Evolutionary conservation across 371 early-diverging fungal species (phyloP), one percentile per base, ranked within the genome.

Genomic region (Sporodiniella umbellata): DNA sequence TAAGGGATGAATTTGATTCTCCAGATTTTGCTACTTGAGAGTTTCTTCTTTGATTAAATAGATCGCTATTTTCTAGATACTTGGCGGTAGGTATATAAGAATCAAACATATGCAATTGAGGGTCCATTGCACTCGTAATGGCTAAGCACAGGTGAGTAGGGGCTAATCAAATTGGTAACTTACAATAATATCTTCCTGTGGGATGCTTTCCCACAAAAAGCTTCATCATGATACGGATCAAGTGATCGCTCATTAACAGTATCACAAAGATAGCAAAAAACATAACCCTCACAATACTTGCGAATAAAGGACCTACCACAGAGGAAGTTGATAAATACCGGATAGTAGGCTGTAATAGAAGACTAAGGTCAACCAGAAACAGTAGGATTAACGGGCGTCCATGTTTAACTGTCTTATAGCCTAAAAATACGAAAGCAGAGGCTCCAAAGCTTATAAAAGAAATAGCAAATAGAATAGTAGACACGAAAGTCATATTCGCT

Each of bases 371-470:
- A 5, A 38, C 51, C n/a, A 75, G 49, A 10, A 60, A 24, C 3
- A 42, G 51, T 5, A 64, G 40, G 2, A 68, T 12, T 23, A 71
- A 54, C 0, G 71, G 72, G n/a, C 58, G 58, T 4, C 69, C 61
- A 26, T 63, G 66, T 19, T 62, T 66, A 12, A 70, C 48, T 25
- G 64, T 56, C 40, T 68, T 66, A 63, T 64, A 68, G 8, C 66
- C 53, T 25, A 69, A 42, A 21, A 62, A 68, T 11, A 68, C 19
- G 12, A 66, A 33, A 15, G 64, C 49, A 0, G 68, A 58, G 5
- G 66, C 44, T 1, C 55, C 55, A 18, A 68, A 35, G 40, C 60
- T 64, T 11, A 67, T 43, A 25, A 59, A 24, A 8, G 68, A 61
- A 0, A 66, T 25, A 3, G 52, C 42, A 48, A 64, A 64, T 28